phyloP scores from a whole-genome alignment of 352 stramenopile species.

The Phytophthora sp. region DNA sequence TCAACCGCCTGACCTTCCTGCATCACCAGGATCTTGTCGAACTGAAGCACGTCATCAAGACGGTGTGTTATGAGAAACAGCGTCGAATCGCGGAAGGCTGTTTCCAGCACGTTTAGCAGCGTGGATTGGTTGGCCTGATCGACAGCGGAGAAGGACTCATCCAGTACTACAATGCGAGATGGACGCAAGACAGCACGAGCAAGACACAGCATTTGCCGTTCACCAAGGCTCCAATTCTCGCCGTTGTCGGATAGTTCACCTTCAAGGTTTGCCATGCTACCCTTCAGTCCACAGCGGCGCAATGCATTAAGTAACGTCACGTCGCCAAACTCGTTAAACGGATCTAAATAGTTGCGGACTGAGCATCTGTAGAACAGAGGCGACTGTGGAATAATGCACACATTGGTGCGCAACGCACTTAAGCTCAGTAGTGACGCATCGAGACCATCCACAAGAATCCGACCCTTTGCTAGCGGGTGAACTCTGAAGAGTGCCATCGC shows the following conservation, averaged over 20 bases:
- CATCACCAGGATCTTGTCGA: conserved; percentile 47
- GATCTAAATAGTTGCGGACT: conserved; percentile 93
- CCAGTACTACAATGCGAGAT: conserved; percentile 86
- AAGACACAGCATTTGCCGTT: conserved; percentile 97
- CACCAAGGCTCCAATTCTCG: conserved; percentile 95
- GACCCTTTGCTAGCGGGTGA: conserved; percentile 43
- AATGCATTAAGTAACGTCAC: conserved; percentile 51
- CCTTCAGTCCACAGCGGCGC: conserved; percentile 45
- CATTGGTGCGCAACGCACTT: conserved; percentile 47
- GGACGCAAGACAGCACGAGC: conserved; percentile 93
- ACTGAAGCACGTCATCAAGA: conserved; percentile 88
- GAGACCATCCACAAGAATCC: conserved; percentile 90
- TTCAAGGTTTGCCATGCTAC: conserved; percentile 36
- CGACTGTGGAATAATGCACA: conserved; percentile 87
- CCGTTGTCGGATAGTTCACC: conserved; percentile 85
- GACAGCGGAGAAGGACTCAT: conserved; percentile 85
- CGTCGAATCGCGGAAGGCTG: conserved; percentile 92
- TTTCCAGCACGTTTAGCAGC: conserved; percentile 84
- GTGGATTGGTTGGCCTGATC: conserved; percentile 60
- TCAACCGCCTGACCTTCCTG: conserved; percentile 39
- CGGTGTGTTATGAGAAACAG: conserved; percentile 97
- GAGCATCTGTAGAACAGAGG: conserved; percentile 94
- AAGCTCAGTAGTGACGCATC: conserved; percentile 64
- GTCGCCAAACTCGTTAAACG: conserved; percentile 81
- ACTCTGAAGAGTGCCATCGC: conserved; percentile 67